Evolutionary conservation across 805 yeast genomes (phyloP).

Genomic region (Lachancea kluyveri): DNA sequence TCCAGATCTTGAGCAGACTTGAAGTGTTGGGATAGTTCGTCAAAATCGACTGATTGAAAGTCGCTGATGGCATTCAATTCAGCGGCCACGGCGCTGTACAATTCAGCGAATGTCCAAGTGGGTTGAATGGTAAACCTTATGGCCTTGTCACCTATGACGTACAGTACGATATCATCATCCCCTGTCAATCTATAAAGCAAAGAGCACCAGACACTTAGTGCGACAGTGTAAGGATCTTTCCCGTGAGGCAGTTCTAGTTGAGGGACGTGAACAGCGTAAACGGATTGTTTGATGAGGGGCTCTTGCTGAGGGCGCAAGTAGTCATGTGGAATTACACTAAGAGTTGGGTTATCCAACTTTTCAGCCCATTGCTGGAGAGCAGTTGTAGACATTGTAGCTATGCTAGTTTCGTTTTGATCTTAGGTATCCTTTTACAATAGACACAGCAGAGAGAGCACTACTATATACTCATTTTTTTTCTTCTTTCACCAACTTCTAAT

Average conservation of each 20-base stretch:
- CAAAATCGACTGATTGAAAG: slow-evolving; percentile 37
- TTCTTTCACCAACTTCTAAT: too few relatives aligned
- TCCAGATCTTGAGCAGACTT: slow-evolving; percentile 46
- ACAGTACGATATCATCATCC: slow-evolving; percentile 88
- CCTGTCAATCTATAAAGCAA: slow-evolving; percentile 80
- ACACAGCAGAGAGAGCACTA: too few relatives aligned
- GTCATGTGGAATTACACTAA: slow-evolving; percentile 85
- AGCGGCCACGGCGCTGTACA: slow-evolving; percentile 39
- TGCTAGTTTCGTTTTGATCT: too few relatives aligned
- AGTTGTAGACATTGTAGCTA: too few relatives aligned
- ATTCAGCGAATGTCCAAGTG: slow-evolving; percentile 44
- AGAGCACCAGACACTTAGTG: slow-evolving; percentile 62
- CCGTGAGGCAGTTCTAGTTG: slow-evolving; percentile 26
- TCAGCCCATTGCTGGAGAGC: slow-evolving; percentile 52
- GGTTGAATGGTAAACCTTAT: slow-evolving; percentile 58
- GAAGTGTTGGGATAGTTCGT: slow-evolving; percentile 49
- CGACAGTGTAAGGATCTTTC: slow-evolving; percentile 39
- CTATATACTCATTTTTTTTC: too few relatives aligned
- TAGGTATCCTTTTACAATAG: too few relatives aligned
- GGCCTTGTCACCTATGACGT: slow-evolving; percentile 41
- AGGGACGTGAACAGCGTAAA: slow-evolving; percentile 30
- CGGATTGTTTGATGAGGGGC: slow-evolving; percentile 58
- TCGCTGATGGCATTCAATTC: slow-evolving; percentile 34
- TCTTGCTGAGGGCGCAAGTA: slow-evolving; percentile 70
- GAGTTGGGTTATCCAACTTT: slow-evolving; percentile 69